Conservation (phyloP, 179 eudicot genomes). For the Silene coronaria region DNA sequence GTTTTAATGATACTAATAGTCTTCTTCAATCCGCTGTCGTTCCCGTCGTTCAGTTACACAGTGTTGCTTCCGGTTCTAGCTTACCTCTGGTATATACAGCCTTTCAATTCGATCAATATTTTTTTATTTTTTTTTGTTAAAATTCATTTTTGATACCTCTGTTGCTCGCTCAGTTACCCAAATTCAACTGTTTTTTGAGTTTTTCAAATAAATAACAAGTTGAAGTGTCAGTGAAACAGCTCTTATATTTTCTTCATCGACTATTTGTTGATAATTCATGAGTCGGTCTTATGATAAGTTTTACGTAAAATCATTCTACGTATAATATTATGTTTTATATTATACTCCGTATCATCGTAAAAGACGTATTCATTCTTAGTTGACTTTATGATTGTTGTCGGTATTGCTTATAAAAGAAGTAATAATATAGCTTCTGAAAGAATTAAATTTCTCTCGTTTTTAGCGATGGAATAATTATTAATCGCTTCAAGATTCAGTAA, state of each 20-base stretch:
- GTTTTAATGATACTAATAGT: not conserved
- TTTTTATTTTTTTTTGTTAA: too few relatives aligned
- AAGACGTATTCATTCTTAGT: too few relatives aligned
- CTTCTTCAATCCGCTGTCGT: not conserved
- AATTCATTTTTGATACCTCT: not conserved
- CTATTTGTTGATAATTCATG: too few relatives aligned
- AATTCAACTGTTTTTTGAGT: not conserved
- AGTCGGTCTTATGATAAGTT: too few relatives aligned
- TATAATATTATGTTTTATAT: too few relatives aligned
- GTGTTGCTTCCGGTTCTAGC: not conserved
- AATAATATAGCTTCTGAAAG: too few relatives aligned
- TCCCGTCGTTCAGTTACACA: slow-evolving; percentile 9
- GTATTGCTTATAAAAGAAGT: too few relatives aligned
- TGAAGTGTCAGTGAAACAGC: not conserved
- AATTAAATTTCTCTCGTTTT: not conserved
- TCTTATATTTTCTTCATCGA: too few relatives aligned
- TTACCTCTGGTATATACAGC: not conserved
- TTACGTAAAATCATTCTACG: too few relatives aligned
- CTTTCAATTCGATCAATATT: not conserved
- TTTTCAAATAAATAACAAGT: too few relatives aligned
- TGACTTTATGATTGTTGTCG: not conserved
- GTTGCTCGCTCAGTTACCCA: not conserved
- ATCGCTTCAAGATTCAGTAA: not conserved
- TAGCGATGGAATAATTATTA: not conserved
- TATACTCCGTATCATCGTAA: too few relatives aligned